Percentiles rank a stretch among this genome's conserved stretches.
Conservation (phyloP, 441 rosid genomes). For the Bocquillonia castaneifolia region DNA sequence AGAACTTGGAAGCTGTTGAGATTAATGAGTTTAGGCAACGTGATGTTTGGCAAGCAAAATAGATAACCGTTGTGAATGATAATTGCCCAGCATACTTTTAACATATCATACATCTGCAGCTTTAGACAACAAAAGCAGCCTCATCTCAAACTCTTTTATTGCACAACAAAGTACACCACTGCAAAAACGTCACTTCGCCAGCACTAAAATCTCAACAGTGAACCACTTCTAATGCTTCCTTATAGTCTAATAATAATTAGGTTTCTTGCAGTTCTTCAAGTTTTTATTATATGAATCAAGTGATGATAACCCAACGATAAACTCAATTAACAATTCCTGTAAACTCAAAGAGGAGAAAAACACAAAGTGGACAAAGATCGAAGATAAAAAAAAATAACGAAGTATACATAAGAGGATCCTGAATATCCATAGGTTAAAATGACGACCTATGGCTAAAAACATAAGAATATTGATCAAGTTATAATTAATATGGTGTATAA, state of each 20-base stretch:
- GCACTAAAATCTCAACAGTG: constrained; percentile 45
- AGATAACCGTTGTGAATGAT: background rate
- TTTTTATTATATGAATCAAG: background rate
- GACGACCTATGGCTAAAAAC: background rate
- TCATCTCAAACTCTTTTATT: constrained; percentile 1
- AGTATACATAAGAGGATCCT: background rate
- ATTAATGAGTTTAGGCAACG: no score
- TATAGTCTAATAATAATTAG: background rate
- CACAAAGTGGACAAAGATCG: no score
- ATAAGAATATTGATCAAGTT: background rate
- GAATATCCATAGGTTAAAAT: constrained; percentile 2
- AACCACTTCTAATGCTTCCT: background rate
- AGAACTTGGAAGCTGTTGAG: no score
- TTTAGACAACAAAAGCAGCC: constrained; percentile 14
- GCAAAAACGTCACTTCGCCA: constrained; percentile 43
- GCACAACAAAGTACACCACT: constrained; percentile 26
- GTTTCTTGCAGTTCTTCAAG: background rate
- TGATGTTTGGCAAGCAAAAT: no score
- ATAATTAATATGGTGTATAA: background rate
- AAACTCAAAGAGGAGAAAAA: no score
- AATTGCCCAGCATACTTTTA: background rate
- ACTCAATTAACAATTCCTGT: background rate
- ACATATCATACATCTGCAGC: constrained; percentile 17
- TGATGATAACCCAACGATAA: background rate
- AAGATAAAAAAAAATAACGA: background rate